Percentiles rank a stretch among this genome's conserved stretches.
phyloP scores from a whole-genome alignment of 2,329 filamentous ascomycete species.

The Chaetomium olivaceum region DNA sequence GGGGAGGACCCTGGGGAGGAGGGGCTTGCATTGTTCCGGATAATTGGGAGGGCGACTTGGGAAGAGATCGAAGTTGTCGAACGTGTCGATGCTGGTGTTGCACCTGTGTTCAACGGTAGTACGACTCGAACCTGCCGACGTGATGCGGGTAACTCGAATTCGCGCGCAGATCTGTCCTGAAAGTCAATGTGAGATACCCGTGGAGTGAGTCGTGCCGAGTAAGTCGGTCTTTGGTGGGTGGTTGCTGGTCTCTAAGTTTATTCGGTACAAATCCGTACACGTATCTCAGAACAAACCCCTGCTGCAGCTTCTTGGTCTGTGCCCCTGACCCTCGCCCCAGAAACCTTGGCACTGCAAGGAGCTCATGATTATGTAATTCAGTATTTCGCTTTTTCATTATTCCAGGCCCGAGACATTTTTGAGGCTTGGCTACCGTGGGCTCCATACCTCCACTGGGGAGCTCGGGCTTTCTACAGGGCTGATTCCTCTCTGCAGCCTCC shows the following conservation, averaged over 20 bases:
- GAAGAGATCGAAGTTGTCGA: not conserved
- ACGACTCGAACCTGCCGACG: not conserved
- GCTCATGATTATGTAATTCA: constrained; percentile 9
- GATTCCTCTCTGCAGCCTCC: not conserved
- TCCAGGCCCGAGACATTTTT: constrained; percentile 11
- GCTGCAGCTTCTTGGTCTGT: constrained; percentile 21
- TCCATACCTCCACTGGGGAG: too few relatives aligned
- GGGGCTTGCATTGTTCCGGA: constrained; percentile 15
- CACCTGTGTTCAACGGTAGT: not conserved
- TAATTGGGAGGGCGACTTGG: not conserved
- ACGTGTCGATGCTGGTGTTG: not conserved
- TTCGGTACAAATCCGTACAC: constrained; percentile 26
- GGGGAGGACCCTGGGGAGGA: constrained; percentile 29
- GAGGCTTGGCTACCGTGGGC: constrained; percentile 12
- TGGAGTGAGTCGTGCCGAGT: not conserved
- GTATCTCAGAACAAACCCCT: constrained; percentile 29
- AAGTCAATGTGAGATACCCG: not conserved
- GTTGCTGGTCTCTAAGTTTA: constrained; percentile 15
- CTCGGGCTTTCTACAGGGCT: constrained; percentile 6
- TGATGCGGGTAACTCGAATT: not conserved
- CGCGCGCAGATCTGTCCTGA: not conserved
- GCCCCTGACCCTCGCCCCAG: not conserved
- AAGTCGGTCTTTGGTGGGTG: constrained; percentile 6
- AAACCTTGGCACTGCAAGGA: constrained; percentile 15
- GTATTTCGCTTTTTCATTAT: not conserved